A percentile compares a stretch with the other conserved stretches of the same genome.
These are phyloP conservation scores for Boletus sp. DNA, from an alignment of 1,284 basidiomycete genomes.

Conservation along the genomic window DNA sequence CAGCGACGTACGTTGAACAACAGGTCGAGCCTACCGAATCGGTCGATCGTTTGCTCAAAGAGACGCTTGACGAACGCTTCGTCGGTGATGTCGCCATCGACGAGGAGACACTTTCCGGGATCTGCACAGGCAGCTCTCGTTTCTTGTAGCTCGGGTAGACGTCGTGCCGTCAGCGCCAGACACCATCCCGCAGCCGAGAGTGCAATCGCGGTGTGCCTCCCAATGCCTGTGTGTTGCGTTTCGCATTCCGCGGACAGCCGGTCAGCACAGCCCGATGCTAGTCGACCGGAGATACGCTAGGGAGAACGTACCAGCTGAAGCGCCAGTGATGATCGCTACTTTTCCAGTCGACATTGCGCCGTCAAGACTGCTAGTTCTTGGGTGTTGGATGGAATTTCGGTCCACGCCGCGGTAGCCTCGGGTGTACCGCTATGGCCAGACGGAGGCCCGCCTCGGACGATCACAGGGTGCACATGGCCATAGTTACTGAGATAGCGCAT, in stretches of 20 bases:
- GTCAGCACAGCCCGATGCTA: not conserved
- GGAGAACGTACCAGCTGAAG: slow-evolving; percentile 21
- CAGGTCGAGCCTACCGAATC: slow-evolving; percentile 74
- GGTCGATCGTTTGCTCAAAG: slow-evolving; percentile 53
- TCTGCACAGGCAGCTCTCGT: slow-evolving; percentile 51
- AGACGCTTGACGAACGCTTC: slow-evolving; percentile 60
- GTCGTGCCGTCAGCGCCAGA: slow-evolving; percentile 58
- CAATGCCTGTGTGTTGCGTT: slow-evolving; percentile 30
- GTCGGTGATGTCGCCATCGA: slow-evolving; percentile 63
- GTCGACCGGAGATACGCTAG: not conserved
- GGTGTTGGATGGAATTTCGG: not conserved
- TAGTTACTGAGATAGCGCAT: not conserved
- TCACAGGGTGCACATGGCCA: not conserved
- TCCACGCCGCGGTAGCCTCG: not conserved
- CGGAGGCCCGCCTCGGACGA: not conserved
- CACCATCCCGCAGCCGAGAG: slow-evolving; percentile 57
- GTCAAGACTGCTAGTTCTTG: not conserved
- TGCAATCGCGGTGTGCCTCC: slow-evolving; percentile 44
- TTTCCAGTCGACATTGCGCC: slow-evolving; percentile 19
- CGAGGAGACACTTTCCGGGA: slow-evolving; percentile 40
- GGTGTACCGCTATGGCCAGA: too few species aligned
- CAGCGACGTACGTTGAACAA: slow-evolving; percentile 66
- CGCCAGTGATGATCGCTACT: slow-evolving; percentile 29
- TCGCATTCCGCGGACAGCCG: not conserved
- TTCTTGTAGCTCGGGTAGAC: slow-evolving; percentile 56